Conservation (phyloP, 1,139 yeast species). For the Cylindricascospora bacillispora region DNA sequence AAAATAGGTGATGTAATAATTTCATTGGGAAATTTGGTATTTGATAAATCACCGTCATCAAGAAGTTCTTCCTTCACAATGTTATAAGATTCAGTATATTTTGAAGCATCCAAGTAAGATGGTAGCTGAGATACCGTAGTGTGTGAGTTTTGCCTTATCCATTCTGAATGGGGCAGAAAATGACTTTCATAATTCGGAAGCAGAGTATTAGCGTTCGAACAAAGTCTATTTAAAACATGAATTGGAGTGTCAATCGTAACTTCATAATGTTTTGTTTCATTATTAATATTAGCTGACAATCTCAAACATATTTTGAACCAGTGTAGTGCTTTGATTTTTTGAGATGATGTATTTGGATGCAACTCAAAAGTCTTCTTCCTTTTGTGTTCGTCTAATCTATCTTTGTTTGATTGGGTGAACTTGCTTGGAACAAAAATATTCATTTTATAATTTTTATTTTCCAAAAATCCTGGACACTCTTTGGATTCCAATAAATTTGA, state of each 20-base stretch:
- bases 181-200: conserved; percentile 27
- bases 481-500: conserved; percentile 29
- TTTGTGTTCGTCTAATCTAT: too few relatives aligned
- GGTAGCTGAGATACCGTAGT: conserved; percentile 2
- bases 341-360: conserved; percentile 45
- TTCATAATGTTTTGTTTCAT: conserved; percentile 74
- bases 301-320: conserved; percentile 86
- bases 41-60: conserved; percentile 21
- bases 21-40: conserved; percentile 29
- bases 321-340: conserved; percentile 73
- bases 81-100: conserved; percentile 6
- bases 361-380: conserved; percentile 21
- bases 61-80: conserved; percentile 1
- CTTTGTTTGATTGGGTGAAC: conserved; percentile 67
- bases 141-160: conserved; percentile 6
- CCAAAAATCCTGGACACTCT: conserved; percentile 26
- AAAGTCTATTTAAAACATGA: conserved; percentile 44
- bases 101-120: neutral
- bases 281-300: conserved; percentile 46
- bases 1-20: conserved; percentile 29
- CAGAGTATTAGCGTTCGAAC: conserved; percentile 64
- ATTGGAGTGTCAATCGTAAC: conserved; percentile 87
- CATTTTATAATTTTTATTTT: conserved; percentile 61
- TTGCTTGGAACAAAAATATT: conserved; percentile 57
- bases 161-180: conserved; percentile 7